Base-by-base conservation (phyloP, 495 filamentous ascomycete species). In the Aspergillus bridgeri region DNA sequence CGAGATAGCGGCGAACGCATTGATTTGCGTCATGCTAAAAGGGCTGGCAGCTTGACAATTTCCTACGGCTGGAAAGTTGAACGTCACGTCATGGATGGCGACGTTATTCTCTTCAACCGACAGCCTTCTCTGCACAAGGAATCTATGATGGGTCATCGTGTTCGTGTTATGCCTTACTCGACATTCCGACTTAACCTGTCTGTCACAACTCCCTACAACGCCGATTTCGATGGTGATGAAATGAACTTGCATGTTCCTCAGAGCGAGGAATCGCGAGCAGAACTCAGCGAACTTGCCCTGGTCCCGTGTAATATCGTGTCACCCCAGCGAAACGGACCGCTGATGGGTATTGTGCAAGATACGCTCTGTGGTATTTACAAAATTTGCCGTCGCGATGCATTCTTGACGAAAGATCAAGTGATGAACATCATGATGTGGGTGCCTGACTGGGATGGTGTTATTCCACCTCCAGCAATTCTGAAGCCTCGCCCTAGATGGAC, bases 181-280 rank as follows among this genome's bases (percentile, higher is more conserved):
- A 99, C 94, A 1, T 99, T 99, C 79, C 84, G 94, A 29, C 81
- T 99, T 21, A 99, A 99, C 65, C 73, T 99, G 57, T 99, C 94
- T 1, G 94, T 99, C 64, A 99, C 94, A 0, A 93, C 92, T 44
- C 94, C 94, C 2, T 99, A 99, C 78, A 99, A 99, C 73, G 94
- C 94, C 59, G 94, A 99, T 86, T 99, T 99, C 69, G 94, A 99
- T 68, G 94, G 94, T 61, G 94, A 99, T 73, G 94, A 99, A 75
- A 99, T 99, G 94, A 99, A 99, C 68, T 83, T 99, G 72, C 94
- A 99, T 80, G 95, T 99, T 44, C 95, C 94, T 7, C 94, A 99
- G 69, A 89, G 89, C 18, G 93, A 99, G 65, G 95, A 99, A 73
- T 90, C 94, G 21, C 86, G 94, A 11, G 93, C 94, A 9, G 94